Evolutionary conservation across 2,329 filamentous ascomycete species (phyloP).

Genomic region (Fusarium brevicatenulatum): DNA sequence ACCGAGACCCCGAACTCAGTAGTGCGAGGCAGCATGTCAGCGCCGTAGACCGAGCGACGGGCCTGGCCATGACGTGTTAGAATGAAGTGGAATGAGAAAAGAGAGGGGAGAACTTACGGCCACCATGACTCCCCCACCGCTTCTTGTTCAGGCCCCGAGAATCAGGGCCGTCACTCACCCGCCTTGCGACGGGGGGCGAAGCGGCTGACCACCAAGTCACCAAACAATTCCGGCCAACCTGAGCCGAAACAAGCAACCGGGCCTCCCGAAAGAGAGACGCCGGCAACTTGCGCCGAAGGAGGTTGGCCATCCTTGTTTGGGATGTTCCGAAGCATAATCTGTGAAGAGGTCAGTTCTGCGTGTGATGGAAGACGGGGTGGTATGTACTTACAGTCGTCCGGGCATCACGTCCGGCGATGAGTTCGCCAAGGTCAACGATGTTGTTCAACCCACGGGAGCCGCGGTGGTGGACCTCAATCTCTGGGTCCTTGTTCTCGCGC

Average conservation of each 20-base stretch:
- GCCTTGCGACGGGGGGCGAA: background rate
- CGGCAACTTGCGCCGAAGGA: constrained; percentile 80
- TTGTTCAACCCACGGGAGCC: background rate
- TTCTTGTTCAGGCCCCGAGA: background rate
- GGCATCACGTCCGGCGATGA: constrained; percentile 70
- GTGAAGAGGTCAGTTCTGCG: background rate
- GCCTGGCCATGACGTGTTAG: background rate
- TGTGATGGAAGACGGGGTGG: background rate
- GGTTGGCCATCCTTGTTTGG: constrained; percentile 86
- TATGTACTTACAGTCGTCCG: constrained; percentile 72
- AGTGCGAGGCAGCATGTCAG: accelerated
- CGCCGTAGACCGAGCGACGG: too few relatives aligned
- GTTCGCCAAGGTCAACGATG: background rate
- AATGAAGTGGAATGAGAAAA: background rate
- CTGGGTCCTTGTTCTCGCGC: too few relatives aligned
- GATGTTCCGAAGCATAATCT: constrained; percentile 86
- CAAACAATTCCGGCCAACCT: background rate
- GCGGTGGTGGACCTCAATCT: too few relatives aligned
- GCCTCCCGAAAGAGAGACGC: constrained; percentile 67
- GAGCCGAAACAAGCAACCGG: background rate
- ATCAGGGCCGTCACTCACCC: background rate
- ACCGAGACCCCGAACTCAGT: accelerated
- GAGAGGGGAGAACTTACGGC: background rate
- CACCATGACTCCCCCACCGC: background rate
- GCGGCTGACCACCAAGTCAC: background rate